A percentile compares a stretch with the other conserved stretches of the same genome.
These are phyloP conservation scores for Myrica gale DNA, from an alignment of 306 rosid species.

Conservation along the genomic window DNA sequence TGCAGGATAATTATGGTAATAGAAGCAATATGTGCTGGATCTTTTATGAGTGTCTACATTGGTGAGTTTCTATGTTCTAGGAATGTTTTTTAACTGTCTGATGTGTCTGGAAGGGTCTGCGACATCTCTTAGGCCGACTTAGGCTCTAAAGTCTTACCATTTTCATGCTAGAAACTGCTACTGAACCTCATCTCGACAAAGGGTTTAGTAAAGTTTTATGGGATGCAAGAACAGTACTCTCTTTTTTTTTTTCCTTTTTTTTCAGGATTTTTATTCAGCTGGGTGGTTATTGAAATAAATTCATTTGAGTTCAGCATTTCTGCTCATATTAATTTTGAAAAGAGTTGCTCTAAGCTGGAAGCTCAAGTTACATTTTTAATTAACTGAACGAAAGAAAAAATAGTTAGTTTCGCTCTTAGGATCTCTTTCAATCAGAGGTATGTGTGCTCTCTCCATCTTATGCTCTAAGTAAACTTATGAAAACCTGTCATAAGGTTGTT, in stretches of 20 bases:
- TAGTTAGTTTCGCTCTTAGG: neutral
- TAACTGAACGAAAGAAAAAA: neutral
- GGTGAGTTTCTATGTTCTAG: conserved; percentile 42
- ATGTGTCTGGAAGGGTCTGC: conserved; percentile 10
- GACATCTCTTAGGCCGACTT: neutral
- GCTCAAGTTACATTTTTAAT: neutral
- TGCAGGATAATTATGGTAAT: conserved; percentile 88
- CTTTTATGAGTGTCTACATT: conserved; percentile 77
- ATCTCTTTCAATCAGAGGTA: neutral
- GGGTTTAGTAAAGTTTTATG: neutral
- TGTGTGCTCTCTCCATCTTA: neutral
- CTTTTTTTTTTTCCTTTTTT: neutral
- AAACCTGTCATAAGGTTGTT: neutral
- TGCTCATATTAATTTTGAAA: neutral
- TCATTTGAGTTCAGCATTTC: neutral
- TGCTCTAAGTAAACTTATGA: neutral
- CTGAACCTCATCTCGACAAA: neutral
- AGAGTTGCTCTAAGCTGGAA: neutral
- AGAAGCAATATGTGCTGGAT: conserved; percentile 83
- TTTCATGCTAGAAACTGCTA: neutral
- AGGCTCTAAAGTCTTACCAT: neutral
- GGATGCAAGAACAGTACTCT: no score
- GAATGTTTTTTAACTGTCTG: conserved; percentile 13
- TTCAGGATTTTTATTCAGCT: neutral
- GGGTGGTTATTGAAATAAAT: neutral